Conservation (phyloP, 2,329 filamentous ascomycete genomes). For the Xylariaceae sp. region DNA sequence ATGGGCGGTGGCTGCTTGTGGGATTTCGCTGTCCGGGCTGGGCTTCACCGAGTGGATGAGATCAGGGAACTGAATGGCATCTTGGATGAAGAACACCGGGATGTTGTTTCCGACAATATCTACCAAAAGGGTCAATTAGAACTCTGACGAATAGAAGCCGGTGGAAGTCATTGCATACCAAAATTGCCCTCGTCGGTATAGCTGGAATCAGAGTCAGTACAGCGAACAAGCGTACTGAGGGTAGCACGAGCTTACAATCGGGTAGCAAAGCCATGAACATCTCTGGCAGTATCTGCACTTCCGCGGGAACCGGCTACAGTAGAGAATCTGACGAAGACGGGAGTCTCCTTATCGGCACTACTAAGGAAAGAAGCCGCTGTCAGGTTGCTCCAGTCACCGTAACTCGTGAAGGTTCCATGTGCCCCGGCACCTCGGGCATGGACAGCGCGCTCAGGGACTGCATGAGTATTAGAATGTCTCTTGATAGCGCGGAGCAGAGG, state of each 20-base stretch:
- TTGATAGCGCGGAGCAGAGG: not conserved
- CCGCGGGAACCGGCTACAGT: constrained; percentile 58
- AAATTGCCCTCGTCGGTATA: constrained; percentile 65
- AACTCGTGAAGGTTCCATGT: constrained; percentile 57
- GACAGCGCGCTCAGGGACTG: constrained; percentile 27
- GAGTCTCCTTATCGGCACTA: constrained; percentile 48
- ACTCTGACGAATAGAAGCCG: not conserved
- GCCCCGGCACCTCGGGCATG: constrained; percentile 54
- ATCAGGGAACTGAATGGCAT: constrained; percentile 44
- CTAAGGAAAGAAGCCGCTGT: constrained; percentile 57
- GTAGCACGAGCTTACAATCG: constrained; percentile 37
- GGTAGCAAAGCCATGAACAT: constrained; percentile 61
- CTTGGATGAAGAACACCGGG: constrained; percentile 39
- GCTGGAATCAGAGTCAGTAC: constrained; percentile 13
- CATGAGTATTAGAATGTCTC: constrained; percentile 10
- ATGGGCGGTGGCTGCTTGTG: constrained; percentile 43
- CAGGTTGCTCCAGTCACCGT: constrained; percentile 57
- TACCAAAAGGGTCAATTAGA: not conserved
- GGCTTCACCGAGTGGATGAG: constrained; percentile 42
- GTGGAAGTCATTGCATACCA: constrained; percentile 20
- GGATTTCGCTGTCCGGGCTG: constrained; percentile 37
- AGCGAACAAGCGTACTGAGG: not conserved
- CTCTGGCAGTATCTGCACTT: constrained; percentile 55
- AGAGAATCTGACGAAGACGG: constrained; percentile 56
- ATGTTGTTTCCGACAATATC: constrained; percentile 18